Evolutionary conservation across 1,139 yeast genomes (phyloP).

Genomic region (Pichia sp.): DNA sequence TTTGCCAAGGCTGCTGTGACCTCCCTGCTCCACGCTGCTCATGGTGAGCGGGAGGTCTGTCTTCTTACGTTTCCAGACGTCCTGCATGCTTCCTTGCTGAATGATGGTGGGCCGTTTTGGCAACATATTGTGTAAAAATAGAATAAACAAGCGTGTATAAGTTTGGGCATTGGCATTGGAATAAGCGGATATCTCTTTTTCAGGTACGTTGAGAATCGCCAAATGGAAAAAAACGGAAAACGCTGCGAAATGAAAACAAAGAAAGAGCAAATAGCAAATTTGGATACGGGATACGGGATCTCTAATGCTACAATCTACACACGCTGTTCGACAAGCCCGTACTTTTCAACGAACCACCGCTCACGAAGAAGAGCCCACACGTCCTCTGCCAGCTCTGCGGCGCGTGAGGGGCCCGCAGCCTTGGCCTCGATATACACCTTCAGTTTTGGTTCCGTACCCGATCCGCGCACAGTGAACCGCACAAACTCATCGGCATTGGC

Average conservation of each 20-base stretch:
- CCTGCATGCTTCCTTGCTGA: slow-evolving; percentile 11
- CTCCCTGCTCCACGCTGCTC: neutral
- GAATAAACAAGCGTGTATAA: no score
- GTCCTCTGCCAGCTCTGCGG: slow-evolving; percentile 44
- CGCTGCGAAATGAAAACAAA: no score
- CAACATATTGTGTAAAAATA: no score
- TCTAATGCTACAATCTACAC: slow-evolving; percentile 4
- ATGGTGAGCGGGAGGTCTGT: slow-evolving; percentile 9
- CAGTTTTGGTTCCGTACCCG: slow-evolving; percentile 95
- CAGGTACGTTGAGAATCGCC: no score
- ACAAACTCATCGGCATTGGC: slow-evolving; percentile 31
- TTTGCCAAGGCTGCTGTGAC: no score
- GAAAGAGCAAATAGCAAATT: neutral
- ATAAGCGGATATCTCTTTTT: no score
- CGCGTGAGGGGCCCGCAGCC: slow-evolving; percentile 38
- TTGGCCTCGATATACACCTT: slow-evolving; percentile 86
- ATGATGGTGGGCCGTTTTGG: no score
- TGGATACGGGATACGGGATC: no score
- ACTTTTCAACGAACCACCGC: slow-evolving; percentile 51
- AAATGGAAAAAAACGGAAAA: no score
- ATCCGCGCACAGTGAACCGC: slow-evolving; percentile 83
- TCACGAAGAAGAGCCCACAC: slow-evolving; percentile 61
- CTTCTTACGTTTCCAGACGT: slow-evolving; percentile 10
- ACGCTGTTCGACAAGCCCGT: slow-evolving; percentile 34
- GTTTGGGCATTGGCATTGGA: no score